Percentiles rank a stretch among this genome's conserved stretches.
These are phyloP conservation scores for Rhizopogon roseolus DNA, from an alignment of 768 basidiomycete species.

Conservation along the genomic window DNA sequence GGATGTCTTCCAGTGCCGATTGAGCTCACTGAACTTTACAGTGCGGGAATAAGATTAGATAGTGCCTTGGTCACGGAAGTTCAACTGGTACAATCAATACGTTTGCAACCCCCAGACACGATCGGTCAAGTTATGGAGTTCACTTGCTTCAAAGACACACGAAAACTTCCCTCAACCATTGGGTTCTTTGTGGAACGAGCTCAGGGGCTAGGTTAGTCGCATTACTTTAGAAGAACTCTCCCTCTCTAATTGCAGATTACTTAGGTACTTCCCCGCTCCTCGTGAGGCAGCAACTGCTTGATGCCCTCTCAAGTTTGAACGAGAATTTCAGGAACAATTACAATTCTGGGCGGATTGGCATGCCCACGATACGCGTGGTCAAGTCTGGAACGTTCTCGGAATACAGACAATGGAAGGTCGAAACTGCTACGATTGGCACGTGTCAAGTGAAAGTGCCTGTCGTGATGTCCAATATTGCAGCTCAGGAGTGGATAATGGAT, in stretches of 20 bases:
- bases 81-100: slow-evolving; percentile 7
- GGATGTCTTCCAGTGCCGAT: not conserved
- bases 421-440: slow-evolving; percentile 4
- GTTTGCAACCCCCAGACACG: slow-evolving; percentile 4
- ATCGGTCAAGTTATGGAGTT: slow-evolving; percentile 9
- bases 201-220: slow-evolving; percentile 6
- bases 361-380: slow-evolving; percentile 10
- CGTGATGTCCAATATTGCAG: slow-evolving; percentile 2
- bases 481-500: slow-evolving; percentile 6
- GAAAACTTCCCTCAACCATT: not conserved
- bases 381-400: slow-evolving; percentile 10
- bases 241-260: not conserved
- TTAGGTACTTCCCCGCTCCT: slow-evolving; percentile 6
- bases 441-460: slow-evolving; percentile 13
- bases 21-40: slow-evolving; percentile 3
- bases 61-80: slow-evolving; percentile 5
- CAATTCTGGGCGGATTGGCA: not conserved
- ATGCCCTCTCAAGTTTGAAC: slow-evolving; percentile 4
- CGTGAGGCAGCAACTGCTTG: slow-evolving; percentile 3
- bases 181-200: slow-evolving; percentile 8
- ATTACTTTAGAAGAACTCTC: not conserved
- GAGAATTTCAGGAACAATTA: not conserved
- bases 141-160: not conserved
- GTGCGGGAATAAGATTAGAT: slow-evolving; percentile 5
- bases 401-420: slow-evolving; percentile 6